Percentiles rank a stretch among this genome's conserved stretches.
These are phyloP conservation scores for Paecilomyces variotii DNA, from an alignment of 2,329 filamentous ascomycete species.

Conservation along the genomic window DNA sequence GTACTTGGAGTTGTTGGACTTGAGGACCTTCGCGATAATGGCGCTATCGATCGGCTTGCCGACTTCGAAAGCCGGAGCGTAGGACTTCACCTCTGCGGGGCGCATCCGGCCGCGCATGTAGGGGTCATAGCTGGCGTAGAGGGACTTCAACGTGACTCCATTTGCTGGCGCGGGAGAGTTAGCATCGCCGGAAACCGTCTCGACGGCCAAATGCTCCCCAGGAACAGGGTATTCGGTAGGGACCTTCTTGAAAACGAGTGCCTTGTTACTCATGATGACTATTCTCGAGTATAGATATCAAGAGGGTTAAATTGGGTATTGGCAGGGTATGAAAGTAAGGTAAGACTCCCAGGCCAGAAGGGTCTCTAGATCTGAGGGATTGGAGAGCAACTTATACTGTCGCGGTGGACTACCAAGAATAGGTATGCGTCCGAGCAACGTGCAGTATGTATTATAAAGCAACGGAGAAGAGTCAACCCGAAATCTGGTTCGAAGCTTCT, in stretches of 20 bases:
- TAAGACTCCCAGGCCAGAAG: not conserved
- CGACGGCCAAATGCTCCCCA: conserved; percentile 62
- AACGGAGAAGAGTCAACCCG: not conserved
- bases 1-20: conserved; percentile 57
- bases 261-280: conserved; percentile 51
- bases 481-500: conserved; percentile 1
- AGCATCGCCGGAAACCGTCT: conserved; percentile 60
- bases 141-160: conserved; percentile 61
- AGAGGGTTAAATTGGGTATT: not conserved
- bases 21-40: conserved; percentile 61
- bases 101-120: conserved; percentile 80
- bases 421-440: not conserved
- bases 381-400: not conserved
- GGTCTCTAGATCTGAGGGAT: not conserved
- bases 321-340: not conserved
- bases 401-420: not conserved
- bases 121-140: conserved; percentile 72
- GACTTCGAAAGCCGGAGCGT: conserved; percentile 55
- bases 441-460: not conserved
- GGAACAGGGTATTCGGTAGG: conserved; percentile 60
- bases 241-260: conserved; percentile 62
- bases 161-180: conserved; percentile 48
- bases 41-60: conserved; percentile 57
- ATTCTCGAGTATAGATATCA: too few species aligned
- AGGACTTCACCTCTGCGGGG: conserved; percentile 55